Conservation (phyloP, 2,329 filamentous ascomycete genomes). For the Paraphoma chrysanthemicola region DNA sequence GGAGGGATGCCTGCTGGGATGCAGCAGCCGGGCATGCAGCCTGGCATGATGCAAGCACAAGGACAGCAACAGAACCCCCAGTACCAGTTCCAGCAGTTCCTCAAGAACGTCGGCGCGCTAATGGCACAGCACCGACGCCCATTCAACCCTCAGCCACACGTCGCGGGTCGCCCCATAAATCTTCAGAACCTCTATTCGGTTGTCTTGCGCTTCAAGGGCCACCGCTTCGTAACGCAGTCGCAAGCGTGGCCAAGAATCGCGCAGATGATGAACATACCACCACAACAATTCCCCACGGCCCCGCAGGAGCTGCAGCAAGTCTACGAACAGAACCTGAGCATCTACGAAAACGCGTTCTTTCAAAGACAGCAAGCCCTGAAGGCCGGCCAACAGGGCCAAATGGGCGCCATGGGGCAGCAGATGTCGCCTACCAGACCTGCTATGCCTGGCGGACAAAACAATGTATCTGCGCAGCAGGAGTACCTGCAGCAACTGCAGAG, state of each 20-base stretch:
- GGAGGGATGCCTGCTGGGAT: constrained; percentile 1
- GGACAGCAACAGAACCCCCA: constrained; percentile 26
- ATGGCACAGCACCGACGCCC: constrained; percentile 77
- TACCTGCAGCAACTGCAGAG: constrained; percentile 55
- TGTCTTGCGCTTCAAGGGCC: constrained; percentile 79
- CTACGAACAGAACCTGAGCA: constrained; percentile 76
- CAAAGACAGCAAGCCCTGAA: constrained; percentile 60
- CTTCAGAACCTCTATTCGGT: constrained; percentile 79
- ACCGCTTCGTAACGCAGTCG: constrained; percentile 71
- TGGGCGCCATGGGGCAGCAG: constrained; percentile 35
- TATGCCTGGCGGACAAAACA: constrained; percentile 40
- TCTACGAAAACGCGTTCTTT: constrained; percentile 76
- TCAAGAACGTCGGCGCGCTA: constrained; percentile 78
- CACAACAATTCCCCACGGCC: constrained; percentile 64
- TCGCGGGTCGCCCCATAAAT: constrained; percentile 76
- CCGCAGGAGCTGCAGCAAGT: constrained; percentile 72
- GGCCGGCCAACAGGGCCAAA: constrained; percentile 28
- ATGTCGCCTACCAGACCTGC: constrained; percentile 46
- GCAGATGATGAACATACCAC: constrained; percentile 53
- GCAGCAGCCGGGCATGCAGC: constrained; percentile 40
- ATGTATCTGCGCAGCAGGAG: constrained; percentile 58
- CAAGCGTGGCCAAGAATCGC: constrained; percentile 80
- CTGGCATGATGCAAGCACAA: constrained; percentile 38
- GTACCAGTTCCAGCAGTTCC: constrained; percentile 45
- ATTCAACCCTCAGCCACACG: constrained; percentile 75